Conservation (phyloP, 2,329 filamentous ascomycete species). For the Escovopsis sp. region DNA sequence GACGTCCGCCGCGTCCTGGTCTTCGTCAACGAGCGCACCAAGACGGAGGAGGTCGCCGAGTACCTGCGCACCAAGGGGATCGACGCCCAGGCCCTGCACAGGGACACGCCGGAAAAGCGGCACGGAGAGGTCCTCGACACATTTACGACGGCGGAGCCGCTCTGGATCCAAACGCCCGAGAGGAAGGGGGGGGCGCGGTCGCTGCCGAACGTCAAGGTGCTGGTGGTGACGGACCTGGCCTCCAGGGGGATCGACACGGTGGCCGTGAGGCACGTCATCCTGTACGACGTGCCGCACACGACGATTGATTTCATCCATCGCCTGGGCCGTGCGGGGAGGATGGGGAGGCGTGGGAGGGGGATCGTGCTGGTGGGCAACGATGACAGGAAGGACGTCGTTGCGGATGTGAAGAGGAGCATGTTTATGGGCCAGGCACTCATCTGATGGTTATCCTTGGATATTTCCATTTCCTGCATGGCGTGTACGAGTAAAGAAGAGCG, state of each 20-base stretch:
- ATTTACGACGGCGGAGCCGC: slow-evolving; percentile 46
- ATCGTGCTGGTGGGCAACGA: slow-evolving; percentile 82
- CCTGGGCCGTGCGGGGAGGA: slow-evolving; percentile 77
- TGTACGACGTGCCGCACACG: slow-evolving; percentile 96
- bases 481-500: too few relatives aligned
- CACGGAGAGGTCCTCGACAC: slow-evolving; percentile 60
- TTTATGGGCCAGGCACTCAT: slow-evolving; percentile 67
- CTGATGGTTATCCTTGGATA: slow-evolving; percentile 18
- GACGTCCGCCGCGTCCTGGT: slow-evolving; percentile 78
- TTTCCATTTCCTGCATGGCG: too few relatives aligned
- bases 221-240: slow-evolving; percentile 87
- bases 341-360: slow-evolving; percentile 78
- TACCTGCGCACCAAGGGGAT: slow-evolving; percentile 78
- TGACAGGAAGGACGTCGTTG: slow-evolving; percentile 78
- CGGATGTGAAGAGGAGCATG: slow-evolving; percentile 83
- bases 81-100: slow-evolving; percentile 68
- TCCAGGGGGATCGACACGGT: slow-evolving; percentile 90
- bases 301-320: slow-evolving; percentile 98
- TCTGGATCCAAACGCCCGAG: slow-evolving; percentile 16
- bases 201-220: slow-evolving; percentile 68
- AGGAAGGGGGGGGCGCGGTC: slow-evolving; percentile 26
- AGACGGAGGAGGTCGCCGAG: slow-evolving; percentile 62
- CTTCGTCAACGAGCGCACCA: slow-evolving; percentile 93
- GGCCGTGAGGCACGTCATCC: slow-evolving; percentile 75
- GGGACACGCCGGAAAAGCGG: slow-evolving; percentile 66